phyloP scores from a whole-genome alignment of 768 basidiomycete genomes.

The Russula lepida region DNA sequence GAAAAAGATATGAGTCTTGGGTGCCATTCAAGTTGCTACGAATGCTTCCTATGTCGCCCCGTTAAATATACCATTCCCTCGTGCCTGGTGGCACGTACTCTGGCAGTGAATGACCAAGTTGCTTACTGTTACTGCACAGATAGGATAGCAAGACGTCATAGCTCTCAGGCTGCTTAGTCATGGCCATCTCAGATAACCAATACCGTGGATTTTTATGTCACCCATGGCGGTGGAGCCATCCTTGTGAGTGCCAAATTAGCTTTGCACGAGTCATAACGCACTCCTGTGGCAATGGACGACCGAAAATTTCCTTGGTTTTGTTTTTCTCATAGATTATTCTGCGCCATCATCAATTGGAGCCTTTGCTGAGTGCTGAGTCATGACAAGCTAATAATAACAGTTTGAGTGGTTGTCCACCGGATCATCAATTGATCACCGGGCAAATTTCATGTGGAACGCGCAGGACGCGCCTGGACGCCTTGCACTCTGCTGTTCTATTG shows the following conservation, averaged over 20 bases:
- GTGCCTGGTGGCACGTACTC: not conserved
- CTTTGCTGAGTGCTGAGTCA: not conserved
- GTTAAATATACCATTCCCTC: not conserved
- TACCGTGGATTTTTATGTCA: not conserved
- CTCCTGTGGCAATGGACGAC: not conserved
- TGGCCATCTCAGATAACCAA: not conserved
- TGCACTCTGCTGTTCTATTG: too few relatives aligned
- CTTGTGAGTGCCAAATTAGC: not conserved
- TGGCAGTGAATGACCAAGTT: not conserved
- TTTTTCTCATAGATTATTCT: not conserved
- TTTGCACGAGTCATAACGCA: not conserved
- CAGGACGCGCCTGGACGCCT: too few relatives aligned
- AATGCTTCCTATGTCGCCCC: not conserved
- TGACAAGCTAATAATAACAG: not conserved
- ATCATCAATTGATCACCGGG: not conserved
- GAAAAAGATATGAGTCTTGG: slow-evolving; percentile 14
- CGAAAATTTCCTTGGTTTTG: not conserved
- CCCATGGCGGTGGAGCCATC: not conserved
- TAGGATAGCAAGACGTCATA: not conserved
- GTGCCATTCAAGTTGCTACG: not conserved
- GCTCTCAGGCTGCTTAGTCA: not conserved
- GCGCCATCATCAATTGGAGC: not conserved
- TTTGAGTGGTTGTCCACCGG: not conserved
- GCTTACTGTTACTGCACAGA: not conserved
- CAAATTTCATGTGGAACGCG: not conserved